These are phyloP conservation scores for Apiotrichum siamense DNA, from an alignment of 1,284 basidiomycete species.

Conservation along the genomic window DNA sequence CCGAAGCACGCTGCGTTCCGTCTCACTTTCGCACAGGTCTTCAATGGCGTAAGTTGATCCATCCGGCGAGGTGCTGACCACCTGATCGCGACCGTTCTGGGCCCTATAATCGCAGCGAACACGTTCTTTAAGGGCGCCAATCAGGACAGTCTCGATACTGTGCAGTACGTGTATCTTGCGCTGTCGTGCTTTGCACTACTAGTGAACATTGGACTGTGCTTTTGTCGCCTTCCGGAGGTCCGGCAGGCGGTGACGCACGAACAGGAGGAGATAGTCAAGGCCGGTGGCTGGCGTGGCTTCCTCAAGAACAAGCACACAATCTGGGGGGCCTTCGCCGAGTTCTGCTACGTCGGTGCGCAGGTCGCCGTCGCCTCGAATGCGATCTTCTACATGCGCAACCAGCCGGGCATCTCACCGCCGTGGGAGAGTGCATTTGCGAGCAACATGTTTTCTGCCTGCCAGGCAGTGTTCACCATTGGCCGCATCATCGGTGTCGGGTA, in stretches of 20 bases:
- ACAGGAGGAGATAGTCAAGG: constrained; percentile 12
- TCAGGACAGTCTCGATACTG: constrained; percentile 19
- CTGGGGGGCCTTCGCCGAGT: constrained; percentile 28
- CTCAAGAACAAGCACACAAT: constrained; percentile 28
- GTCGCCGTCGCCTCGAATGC: constrained; percentile 32
- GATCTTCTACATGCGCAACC: constrained; percentile 26
- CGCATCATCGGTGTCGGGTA: constrained; percentile 33
- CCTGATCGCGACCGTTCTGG: constrained; percentile 35
- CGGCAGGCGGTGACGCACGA: constrained; percentile 24
- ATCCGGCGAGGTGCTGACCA: no score
- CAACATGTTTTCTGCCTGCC: constrained; percentile 33
- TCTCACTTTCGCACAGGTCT: constrained; percentile 30
- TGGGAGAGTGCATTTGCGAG: constrained; percentile 20
- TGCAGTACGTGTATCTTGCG: constrained; percentile 40
- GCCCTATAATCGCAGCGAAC: constrained; percentile 29
- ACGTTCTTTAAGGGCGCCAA: constrained; percentile 32
- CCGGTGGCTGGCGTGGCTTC: constrained; percentile 26
- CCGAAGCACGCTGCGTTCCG: constrained; percentile 28
- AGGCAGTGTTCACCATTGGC: constrained; percentile 37
- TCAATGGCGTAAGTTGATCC: no score
- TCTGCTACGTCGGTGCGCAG: constrained; percentile 25
- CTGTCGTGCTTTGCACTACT: constrained; percentile 23
- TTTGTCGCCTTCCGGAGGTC: constrained; percentile 35
- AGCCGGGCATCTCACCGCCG: constrained; percentile 20
- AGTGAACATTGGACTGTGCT: constrained; percentile 22